Evolutionary conservation across 108 stramenopile genomes (phyloP), one percentile per base, ranked within the genome.

Genomic region (Fistulifera pelliculosa): DNA sequence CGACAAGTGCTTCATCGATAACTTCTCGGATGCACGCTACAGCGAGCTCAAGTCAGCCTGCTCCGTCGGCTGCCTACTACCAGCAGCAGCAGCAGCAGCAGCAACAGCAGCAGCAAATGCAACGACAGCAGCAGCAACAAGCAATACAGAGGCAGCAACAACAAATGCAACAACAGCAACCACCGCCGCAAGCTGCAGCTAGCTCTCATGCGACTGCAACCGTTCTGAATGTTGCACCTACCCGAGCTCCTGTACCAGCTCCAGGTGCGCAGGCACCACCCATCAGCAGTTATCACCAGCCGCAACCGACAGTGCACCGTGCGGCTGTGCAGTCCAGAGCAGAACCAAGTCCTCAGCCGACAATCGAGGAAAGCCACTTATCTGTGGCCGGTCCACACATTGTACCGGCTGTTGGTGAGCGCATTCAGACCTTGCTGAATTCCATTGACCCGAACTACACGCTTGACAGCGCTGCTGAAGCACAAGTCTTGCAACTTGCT

Each of bases 391-490:
- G 55, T 11, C 56, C 81, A 10, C 60, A 72, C 48, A 54, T 64
- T 27, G 82, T 84, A 45, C 88, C 88, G n/a, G 40, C 84, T 31
- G 52, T 84, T 6, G 88, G 85, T 10, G 54, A 71, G 40, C 73
- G 81, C 18, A 66, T 90, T 12, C 69, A 76, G 51, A 54, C 68
- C 41, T 45, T 90, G 41, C 60, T 83, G 19, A 56, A 60, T 12
- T 65, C 75, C 23, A 77, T 90, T 44, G 85, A 90, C 58, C 88
- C 88, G 27, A 70, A 76, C 38, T 86, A 84, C 55, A 57, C 64
- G 7, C 58, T 90, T 22, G 85, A 90, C 43, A 27, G 78, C 17
- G 75, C 81, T 44, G 84, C 83, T 24, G 84, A 90, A 68, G 82
- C 86, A 41, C 74, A 77, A 50, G 57, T 86, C 12, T 58, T 90